Conservation (phyloP, 2,329 filamentous ascomycete genomes). For the Fusarium nanum region DNA sequence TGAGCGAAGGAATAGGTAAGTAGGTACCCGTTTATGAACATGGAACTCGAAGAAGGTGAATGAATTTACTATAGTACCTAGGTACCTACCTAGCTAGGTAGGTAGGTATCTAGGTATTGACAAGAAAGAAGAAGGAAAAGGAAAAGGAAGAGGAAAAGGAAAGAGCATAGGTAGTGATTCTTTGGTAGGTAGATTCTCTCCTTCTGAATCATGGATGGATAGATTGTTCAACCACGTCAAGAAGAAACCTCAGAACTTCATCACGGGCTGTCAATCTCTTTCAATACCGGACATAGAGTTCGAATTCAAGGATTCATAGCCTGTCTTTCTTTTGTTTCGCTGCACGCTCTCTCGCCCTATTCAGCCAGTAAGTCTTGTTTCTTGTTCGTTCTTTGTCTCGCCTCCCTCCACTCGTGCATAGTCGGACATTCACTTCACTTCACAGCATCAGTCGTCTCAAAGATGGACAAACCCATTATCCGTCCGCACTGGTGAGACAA, state of each 20-base stretch:
- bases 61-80: background rate
- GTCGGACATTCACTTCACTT: slow-evolving; percentile 20
- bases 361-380: background rate
- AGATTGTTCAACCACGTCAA: background rate
- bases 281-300: slow-evolving; percentile 6
- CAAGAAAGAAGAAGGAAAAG: background rate
- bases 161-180: background rate
- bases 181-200: background rate
- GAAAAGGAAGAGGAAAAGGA: background rate
- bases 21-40: background rate
- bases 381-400: slow-evolving; percentile 10
- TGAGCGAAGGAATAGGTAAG: background rate
- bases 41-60: background rate
- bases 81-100: background rate
- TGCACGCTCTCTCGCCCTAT: slow-evolving; percentile 6
- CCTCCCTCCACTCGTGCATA: slow-evolving; percentile 20
- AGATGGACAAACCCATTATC: slow-evolving; percentile 31
- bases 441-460: slow-evolving; percentile 3
- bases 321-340: slow-evolving; percentile 5
- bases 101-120: too few species aligned
- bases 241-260: background rate
- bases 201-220: background rate
- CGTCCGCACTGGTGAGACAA: slow-evolving; percentile 31
- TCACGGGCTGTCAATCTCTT: slow-evolving; percentile 2
- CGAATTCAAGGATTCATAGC: background rate